A percentile compares a stretch with the other conserved stretches of the same genome.
Conservation (phyloP, 176 grass and related monocot genomes). For the Juncus inflexus region DNA sequence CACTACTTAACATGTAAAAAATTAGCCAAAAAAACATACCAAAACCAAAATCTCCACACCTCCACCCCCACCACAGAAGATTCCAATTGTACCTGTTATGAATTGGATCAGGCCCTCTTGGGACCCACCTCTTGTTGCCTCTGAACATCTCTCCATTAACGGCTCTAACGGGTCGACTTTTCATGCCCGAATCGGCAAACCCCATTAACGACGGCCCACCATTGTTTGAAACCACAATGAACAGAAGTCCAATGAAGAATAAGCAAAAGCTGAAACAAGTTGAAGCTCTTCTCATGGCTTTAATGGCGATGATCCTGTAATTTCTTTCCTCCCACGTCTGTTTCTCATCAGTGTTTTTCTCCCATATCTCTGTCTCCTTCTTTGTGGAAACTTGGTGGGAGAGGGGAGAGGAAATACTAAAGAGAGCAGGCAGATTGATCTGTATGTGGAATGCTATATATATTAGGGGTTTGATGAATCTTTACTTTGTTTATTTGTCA, state of each 20-base stretch:
- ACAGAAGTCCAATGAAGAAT: conserved; percentile 28
- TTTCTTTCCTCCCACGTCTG: neutral
- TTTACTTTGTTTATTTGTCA: conserved; percentile 7
- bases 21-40: conserved; percentile 23
- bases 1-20: neutral
- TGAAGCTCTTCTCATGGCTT: conserved; percentile 28
- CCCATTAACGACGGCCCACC: neutral
- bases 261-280: conserved; percentile 15
- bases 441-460: conserved; percentile 14
- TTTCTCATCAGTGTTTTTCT: conserved; percentile 10
- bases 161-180: neutral
- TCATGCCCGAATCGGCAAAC: conserved; percentile 4
- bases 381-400: neutral
- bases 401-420: neutral
- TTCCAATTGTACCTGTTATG: conserved; percentile 60
- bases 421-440: neutral
- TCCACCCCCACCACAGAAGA: conserved; percentile 22
- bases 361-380: conserved; percentile 12
- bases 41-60: conserved; percentile 22
- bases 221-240: conserved; percentile 20
- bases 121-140: conserved; percentile 64
- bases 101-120: conserved; percentile 65
- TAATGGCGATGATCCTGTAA: conserved; percentile 6
- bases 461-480: neutral
- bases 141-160: conserved; percentile 27